A percentile compares a stretch with the other conserved stretches of the same genome.
Conservation (phyloP, 2,329 filamentous ascomycete genomes). For the Graphilbum sp. region DNA sequence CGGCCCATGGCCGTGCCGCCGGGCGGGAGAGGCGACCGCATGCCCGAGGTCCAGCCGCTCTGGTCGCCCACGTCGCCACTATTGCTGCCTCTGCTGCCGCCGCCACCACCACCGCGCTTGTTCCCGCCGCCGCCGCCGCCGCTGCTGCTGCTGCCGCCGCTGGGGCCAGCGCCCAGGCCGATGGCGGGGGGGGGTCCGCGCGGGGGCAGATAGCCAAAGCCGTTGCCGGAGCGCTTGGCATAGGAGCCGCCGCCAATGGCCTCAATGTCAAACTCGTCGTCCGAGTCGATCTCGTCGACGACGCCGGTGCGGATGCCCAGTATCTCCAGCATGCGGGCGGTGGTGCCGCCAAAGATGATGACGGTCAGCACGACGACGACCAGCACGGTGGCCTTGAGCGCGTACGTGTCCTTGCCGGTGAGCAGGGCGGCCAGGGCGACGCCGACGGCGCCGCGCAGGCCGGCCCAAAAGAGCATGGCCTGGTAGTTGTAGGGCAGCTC, state of each 20-base stretch:
- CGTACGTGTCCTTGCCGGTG: slow-evolving; percentile 63
- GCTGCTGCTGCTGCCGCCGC: slow-evolving; percentile 10
- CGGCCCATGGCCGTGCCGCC: slow-evolving; percentile 15
- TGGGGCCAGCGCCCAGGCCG: slow-evolving; percentile 21
- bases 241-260: slow-evolving; percentile 54
- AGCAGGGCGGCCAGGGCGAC: slow-evolving; percentile 86
- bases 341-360: slow-evolving; percentile 97
- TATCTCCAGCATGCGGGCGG: slow-evolving; percentile 93
- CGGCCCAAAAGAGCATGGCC: slow-evolving; percentile 99
- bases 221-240: slow-evolving; percentile 62
- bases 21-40: slow-evolving; percentile 29
- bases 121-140: neutral
- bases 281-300: slow-evolving; percentile 90
- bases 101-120: neutral
- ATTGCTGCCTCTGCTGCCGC: no score
- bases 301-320: slow-evolving; percentile 92
- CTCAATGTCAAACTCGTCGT: slow-evolving; percentile 98
- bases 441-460: slow-evolving; percentile 84
- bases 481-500: slow-evolving; percentile 92
- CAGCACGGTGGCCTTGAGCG: slow-evolving; percentile 83
- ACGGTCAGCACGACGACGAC: slow-evolving; percentile 95
- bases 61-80: slow-evolving; percentile 16
- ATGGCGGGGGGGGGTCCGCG: no score
- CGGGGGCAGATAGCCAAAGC: slow-evolving; percentile 62
- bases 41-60: slow-evolving; percentile 36